Evolutionary conservation across 106 monocot species (phyloP), one percentile per base, ranked within the genome.

Genomic region (Dactylorhiza incarnata): DNA sequence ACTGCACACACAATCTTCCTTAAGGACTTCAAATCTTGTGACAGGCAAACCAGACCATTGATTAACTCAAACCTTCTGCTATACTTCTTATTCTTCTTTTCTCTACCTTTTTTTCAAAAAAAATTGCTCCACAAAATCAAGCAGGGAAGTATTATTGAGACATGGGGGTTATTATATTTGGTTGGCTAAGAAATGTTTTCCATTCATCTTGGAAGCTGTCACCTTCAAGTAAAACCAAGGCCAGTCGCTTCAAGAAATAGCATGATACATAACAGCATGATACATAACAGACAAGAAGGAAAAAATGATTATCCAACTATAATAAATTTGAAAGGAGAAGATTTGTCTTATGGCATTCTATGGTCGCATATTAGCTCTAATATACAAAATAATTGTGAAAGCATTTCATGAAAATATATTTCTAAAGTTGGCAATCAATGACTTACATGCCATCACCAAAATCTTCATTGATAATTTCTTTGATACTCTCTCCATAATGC

Each of bases 381-480:
- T 20, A 12, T 12, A 58, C 5, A 58, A 20, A 56, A 54, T 4
- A 9, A 54, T 54, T 54, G 61, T 7, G 6, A 61, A 61, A 61
- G 5, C 0, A 61, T 1, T 15, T 61, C 22, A 61, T 61, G 22
- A 61, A 1, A 25, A 23, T 62, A 62, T 10, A 65, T 29, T 29
- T 65, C 1, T 5, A 17, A 29, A 46, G 69, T 69, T 37, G 69
- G 6, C 15, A 46, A 17, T 69, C 69, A 45, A 47, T 7, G 49
- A 83, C 95, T 87, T 77, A 95, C 95, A 95, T 95, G 74, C 95
- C 95, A 83, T 95, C 95, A 72, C 95, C 95, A 81, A 95, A 95
- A 2, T 95, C 95, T 74, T 95, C 95, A 69, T 95, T 92, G 77
- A 95, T 95, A 49, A 92, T 89, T 49, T 95, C 91, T 78, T 95